Conservation (phyloP, 2,329 filamentous ascomycete species). For the Penicillium brasilianum region DNA sequence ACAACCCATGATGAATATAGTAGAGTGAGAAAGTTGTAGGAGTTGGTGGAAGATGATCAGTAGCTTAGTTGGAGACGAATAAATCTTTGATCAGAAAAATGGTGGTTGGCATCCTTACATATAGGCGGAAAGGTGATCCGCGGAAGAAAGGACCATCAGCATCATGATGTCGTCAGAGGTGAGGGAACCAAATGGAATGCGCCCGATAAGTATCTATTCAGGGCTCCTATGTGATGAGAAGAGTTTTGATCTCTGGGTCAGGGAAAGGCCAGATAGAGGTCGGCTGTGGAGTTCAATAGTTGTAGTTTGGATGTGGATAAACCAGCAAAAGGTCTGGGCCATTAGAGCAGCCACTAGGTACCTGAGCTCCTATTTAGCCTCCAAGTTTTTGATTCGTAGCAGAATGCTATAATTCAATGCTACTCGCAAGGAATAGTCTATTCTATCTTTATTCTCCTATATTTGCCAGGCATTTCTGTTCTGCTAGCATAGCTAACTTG, state of each 20-base stretch:
- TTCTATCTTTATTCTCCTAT: not conserved
- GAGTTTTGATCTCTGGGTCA: not conserved
- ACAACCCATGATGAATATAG: constrained; percentile 38
- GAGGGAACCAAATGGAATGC: constrained; percentile 6
- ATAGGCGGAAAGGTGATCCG: not conserved
- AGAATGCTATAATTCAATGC: no score
- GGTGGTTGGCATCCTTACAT: not conserved
- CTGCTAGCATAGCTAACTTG: not conserved
- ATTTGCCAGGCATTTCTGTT: not conserved
- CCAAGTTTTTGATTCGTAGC: no score
- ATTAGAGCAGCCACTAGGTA: no score
- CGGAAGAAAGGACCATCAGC: constrained; percentile 15
- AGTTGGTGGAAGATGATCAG: not conserved
- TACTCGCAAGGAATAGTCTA: not conserved
- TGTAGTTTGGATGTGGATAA: not conserved
- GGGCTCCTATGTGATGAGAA: no score
- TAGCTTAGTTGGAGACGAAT: no score
- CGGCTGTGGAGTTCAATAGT: not conserved
- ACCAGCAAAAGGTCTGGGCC: not conserved
- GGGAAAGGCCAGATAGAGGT: not conserved
- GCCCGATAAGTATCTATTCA: not conserved
- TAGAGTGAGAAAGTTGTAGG: not conserved
- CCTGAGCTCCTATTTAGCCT: no score
- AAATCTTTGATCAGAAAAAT: no score
- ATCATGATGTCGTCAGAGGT: constrained; percentile 32